These are phyloP conservation scores for Ceratorhiza oryzae-sativae DNA, from an alignment of 1,284 basidiomycete genomes.

Conservation along the genomic window DNA sequence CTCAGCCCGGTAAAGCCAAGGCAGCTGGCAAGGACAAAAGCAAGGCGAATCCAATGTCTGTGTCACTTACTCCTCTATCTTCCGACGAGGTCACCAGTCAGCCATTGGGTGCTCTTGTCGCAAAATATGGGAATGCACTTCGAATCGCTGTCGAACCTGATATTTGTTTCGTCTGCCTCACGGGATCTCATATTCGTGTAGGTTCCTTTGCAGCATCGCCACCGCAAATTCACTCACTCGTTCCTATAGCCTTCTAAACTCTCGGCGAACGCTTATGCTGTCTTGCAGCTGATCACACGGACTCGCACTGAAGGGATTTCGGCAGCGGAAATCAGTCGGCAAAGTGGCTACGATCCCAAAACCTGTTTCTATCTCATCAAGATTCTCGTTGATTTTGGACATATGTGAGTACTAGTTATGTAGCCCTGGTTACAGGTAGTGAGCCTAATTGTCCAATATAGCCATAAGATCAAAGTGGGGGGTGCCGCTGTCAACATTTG, in stretches of 20 bases:
- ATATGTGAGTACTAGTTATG: constrained; percentile 65
- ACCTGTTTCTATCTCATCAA: constrained; percentile 85
- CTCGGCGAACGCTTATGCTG: constrained; percentile 83
- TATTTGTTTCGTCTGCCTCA: constrained; percentile 77
- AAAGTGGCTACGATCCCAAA: constrained; percentile 87
- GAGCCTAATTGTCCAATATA: constrained; percentile 47
- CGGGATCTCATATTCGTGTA: constrained; percentile 81
- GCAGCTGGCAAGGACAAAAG: constrained; percentile 65
- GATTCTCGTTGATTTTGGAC: constrained; percentile 71
- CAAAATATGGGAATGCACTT: constrained; percentile 65
- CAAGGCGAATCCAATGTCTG: constrained; percentile 50
- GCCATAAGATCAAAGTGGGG: constrained; percentile 74
- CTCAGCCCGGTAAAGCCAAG: constrained; percentile 59
- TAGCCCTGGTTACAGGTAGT: background rate
- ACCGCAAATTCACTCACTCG: constrained; percentile 36
- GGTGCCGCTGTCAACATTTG: constrained; percentile 78
- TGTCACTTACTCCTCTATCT: constrained; percentile 55
- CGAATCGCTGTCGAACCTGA: constrained; percentile 78
- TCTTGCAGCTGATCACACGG: constrained; percentile 83
- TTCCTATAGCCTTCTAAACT: constrained; percentile 70
- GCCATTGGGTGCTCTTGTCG: constrained; percentile 61
- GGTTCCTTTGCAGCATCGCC: constrained; percentile 44
- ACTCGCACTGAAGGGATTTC: constrained; percentile 79
- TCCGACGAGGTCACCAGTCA: constrained; percentile 59
- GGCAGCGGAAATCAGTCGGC: constrained; percentile 76